phyloP scores from a whole-genome alignment of 306 rosid species.

The Vigna mungo region DNA sequence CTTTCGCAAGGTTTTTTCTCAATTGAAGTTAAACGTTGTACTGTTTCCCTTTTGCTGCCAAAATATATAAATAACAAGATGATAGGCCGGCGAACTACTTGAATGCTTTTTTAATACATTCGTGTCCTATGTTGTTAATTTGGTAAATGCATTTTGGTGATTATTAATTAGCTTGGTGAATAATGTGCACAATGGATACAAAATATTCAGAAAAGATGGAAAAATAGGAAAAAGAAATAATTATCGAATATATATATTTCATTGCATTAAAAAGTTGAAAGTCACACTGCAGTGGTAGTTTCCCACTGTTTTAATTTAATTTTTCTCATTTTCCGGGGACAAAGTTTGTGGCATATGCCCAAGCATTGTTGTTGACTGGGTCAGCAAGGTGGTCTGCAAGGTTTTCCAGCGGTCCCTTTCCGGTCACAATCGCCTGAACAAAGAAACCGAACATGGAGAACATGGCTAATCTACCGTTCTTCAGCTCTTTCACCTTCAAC shows the following conservation, averaged over 20 bases:
- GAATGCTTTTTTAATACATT: neutral
- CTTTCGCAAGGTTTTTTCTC: too few relatives aligned
- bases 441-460: conserved; percentile 41
- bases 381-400: conserved; percentile 39
- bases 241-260: neutral
- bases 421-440: conserved; percentile 41
- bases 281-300: neutral
- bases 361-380: conserved; percentile 44
- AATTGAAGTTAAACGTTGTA: too few relatives aligned
- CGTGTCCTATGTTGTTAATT: neutral
- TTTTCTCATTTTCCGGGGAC: conserved; percentile 30
- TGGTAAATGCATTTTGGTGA: neutral
- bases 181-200: neutral
- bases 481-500: conserved; percentile 37
- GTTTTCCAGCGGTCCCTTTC: conserved; percentile 38
- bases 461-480: conserved; percentile 42
- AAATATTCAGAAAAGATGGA: neutral
- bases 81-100: neutral
- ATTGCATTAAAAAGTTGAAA: neutral
- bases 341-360: conserved; percentile 44
- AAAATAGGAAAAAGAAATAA: neutral
- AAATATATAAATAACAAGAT: too few relatives aligned
- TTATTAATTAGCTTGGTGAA: neutral
- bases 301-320: neutral
- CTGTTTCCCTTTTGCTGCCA: too few relatives aligned